Evolutionary conservation across 1,284 basidiomycete species (phyloP), one percentile per base, ranked within the genome.

Genomic region (Cystobasidium slooffiae): DNA sequence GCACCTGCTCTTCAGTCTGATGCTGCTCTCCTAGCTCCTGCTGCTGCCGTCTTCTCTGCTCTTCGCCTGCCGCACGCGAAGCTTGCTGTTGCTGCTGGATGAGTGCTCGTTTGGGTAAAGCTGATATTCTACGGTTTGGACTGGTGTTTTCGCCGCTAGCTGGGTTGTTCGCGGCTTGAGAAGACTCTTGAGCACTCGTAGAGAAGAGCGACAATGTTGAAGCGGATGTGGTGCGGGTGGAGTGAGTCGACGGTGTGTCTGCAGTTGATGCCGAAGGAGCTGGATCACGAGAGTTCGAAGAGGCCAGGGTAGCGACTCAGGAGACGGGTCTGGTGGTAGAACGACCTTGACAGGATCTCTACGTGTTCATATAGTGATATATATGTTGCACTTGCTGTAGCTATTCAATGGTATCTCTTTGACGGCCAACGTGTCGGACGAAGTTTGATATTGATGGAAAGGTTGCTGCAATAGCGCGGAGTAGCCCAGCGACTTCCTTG

Each of bases 41-140:
- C 69, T 72, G 43, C 41, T 59, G 43, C 39, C 66, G 10, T 44
- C 41, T 52, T 58, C 66, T 52, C 16, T 56, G 53, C 10, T 24
- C 55, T 16, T 31, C 66, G 31, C 39, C 53, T 22, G 66, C 66
- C 8, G 66, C 66, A 14, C 55, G 52, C 22, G 51, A 56, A 58
- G 61, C 69, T 24, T 72, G 69, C 43, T 72, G 69, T 37, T 49
- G 49, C 51, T 64, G 58, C 51, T 72, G 69, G 18, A 72, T 72
- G 31, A 63, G 51, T 14, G 70, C 70, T 66, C 70, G 37, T 24
- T 66, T 73, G 6, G 70, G 70, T 10, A 73, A 55, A 18, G 49
- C 70, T 14, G 62, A 65, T 53, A 73, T 73, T n/a, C 37, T 41
- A 49, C 64, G 47, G 64, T 55, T 67, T 22, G 10, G 24, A 37